phyloP scores from a whole-genome alignment of 306 rosid species.

The Trichosanthes cucumerina region DNA sequence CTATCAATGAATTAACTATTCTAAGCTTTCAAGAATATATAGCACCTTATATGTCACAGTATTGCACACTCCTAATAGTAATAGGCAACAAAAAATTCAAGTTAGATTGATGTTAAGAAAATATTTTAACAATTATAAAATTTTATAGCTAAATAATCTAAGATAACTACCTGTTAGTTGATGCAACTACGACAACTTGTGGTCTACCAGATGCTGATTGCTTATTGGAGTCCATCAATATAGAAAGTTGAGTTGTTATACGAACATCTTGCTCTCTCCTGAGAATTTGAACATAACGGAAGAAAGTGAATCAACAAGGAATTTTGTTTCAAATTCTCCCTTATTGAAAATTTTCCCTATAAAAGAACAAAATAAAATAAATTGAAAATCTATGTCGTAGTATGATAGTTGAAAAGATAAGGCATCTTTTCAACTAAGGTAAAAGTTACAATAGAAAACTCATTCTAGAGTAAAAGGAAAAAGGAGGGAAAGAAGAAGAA shows the following conservation, averaged over 20 bases:
- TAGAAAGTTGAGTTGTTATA: conserved; percentile 60
- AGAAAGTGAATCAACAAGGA: neutral
- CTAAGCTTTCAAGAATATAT: neutral
- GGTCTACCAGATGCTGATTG: conserved; percentile 33
- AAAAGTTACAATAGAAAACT: neutral
- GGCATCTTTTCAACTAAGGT: neutral
- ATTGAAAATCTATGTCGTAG: neutral
- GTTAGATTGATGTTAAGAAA: neutral
- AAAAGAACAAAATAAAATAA: neutral
- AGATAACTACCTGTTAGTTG: conserved; percentile 65
- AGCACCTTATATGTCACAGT: conserved; percentile 6
- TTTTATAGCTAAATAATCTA: neutral
- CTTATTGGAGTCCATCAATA: conserved; percentile 61
- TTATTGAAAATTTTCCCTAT: neutral
- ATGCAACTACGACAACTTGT: conserved; percentile 75
- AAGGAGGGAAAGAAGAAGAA: neutral
- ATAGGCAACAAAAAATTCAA: neutral
- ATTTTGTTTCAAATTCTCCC: neutral
- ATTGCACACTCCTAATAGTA: neutral
- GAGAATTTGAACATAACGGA: conserved; percentile 21
- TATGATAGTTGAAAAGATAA: neutral
- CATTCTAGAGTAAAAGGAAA: neutral
- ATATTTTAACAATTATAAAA: neutral
- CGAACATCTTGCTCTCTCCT: conserved; percentile 81
- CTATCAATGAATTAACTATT: neutral